phyloP scores from a whole-genome alignment of 805 yeast species.

The Teunomyces funiuensis region DNA sequence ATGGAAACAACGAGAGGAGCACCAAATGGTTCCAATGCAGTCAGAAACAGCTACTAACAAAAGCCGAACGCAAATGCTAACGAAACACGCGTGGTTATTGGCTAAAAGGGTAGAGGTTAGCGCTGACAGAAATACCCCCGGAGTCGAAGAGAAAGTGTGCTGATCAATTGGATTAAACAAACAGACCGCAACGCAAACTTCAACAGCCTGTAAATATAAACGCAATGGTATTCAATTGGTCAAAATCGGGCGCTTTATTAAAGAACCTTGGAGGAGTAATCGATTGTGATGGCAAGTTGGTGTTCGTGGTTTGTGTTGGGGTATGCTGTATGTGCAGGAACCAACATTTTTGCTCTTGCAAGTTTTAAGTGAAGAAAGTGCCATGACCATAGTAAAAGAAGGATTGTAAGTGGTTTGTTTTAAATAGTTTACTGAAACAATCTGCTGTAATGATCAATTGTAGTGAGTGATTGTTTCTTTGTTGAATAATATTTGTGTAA shows the following conservation, averaged over 20 bases:
- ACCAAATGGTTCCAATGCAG: neutral
- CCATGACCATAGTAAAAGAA: no score
- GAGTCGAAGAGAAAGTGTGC: neutral
- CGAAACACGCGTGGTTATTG: neutral
- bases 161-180: neutral
- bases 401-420: no score
- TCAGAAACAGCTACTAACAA: neutral
- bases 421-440: no score
- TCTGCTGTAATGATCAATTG: no score
- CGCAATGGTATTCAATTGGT: neutral
- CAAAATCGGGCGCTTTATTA: neutral
- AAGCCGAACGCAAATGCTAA: neutral
- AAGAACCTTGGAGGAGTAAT: neutral
- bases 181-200: neutral
- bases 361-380: no score
- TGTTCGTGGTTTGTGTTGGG: neutral
- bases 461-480: no score
- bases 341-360: neutral
- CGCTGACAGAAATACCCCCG: neutral
- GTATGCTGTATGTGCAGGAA: neutral
- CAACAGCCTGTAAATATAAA: neutral
- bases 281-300: neutral
- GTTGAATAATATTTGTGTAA: no score
- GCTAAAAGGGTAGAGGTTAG: neutral
- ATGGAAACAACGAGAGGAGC: neutral